Base-by-base conservation (phyloP, 2,329 filamentous ascomycete genomes). In the Fusarium nelsonii region DNA sequence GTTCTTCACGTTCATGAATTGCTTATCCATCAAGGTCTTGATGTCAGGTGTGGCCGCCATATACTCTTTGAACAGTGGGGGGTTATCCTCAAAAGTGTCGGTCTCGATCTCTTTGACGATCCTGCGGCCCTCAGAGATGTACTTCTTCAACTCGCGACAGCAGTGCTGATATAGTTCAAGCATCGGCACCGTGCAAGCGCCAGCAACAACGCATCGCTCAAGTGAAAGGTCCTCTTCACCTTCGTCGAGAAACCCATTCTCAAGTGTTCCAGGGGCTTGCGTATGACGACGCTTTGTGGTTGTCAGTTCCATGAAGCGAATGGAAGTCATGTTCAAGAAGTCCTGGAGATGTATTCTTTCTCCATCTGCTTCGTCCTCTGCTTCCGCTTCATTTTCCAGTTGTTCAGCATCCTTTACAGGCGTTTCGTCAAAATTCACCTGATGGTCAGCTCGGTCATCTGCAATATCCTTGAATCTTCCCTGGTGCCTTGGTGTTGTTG, bases 271-370 rank as follows among this genome's bases (percentile, higher is more conserved):
- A 15, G 90, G 90, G 4, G 88, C 91, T 45, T 91, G 89, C 0
- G 95, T 98, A 73, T 97, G 92, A 57, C 96, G 88, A 70, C 95
- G 87, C 78, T 98, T 98, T 2, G 94, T 97, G 0, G 95, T 97
- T n/a, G 91, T 97, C 50, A 99, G 84, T 77, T 99, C 96, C 92
- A 99, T 97, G 81, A 99, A 99, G 55, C 94, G 92, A 74, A 99
- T 97, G 62, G 93, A 97, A 4, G 95, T 97, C 89, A 97, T 90
- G 67, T 97, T 93, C 44, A 99, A 82, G 80, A 99, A 99, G 54
- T 97, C 92, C 72, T 97, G 93, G 4, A 99, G 84, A 45, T 94
- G 91, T 55, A 97, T 94, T 23, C 85, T 85, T 28, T 90, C 75
- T 20, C 86, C 84, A 14, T 83, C 78, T 26, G 84, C 84, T 14